Percentiles rank a stretch among this genome's conserved stretches.
phyloP scores from a whole-genome alignment of 1,284 basidiomycete genomes.

The Hemileia vastatrix region DNA sequence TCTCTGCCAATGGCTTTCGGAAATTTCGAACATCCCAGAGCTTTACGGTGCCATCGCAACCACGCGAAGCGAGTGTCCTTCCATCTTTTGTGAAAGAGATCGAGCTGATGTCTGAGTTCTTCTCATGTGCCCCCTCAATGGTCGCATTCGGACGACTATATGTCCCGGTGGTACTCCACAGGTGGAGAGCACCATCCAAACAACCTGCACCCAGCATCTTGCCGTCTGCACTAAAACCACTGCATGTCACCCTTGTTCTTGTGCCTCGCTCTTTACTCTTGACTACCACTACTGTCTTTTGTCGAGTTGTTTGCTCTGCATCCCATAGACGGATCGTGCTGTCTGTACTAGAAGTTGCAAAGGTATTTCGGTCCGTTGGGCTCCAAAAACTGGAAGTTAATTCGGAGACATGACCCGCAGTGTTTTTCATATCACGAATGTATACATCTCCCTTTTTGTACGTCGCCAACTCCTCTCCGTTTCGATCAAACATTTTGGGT shows the following conservation, averaged over 20 bases:
- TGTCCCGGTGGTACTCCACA: conserved; percentile 86
- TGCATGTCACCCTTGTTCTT: conserved; percentile 80
- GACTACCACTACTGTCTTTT: conserved; percentile 86
- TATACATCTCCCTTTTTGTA: conserved; percentile 93
- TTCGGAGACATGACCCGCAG: conserved; percentile 88
- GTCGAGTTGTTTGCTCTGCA: conserved; percentile 70
- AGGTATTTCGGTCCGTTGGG: conserved; percentile 65
- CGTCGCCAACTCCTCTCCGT: conserved; percentile 78
- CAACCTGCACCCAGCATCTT: conserved; percentile 79
- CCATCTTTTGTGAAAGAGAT: conserved; percentile 76
- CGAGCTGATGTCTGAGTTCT: conserved; percentile 69
- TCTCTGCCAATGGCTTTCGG: conserved; percentile 65
- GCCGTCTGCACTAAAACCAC: conserved; percentile 75
- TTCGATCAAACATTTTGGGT: conserved; percentile 74
- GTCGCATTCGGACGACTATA: conserved; percentile 77
- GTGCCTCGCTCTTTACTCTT: conserved; percentile 90
- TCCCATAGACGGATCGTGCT: conserved; percentile 92
- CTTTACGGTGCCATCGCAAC: conserved; percentile 88
- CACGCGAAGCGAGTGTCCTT: conserved; percentile 66
- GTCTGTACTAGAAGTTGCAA: conserved; percentile 88
- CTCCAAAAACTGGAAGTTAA: conserved; percentile 79
- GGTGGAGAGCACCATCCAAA: conserved; percentile 76
- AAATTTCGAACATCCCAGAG: conserved; percentile 85
- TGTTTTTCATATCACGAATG: conserved; percentile 95
- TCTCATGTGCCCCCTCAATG: conserved; percentile 73